Evolutionary conservation across 1,139 yeast genomes (phyloP).

Genomic region (Saccharomyces pastorianus): DNA sequence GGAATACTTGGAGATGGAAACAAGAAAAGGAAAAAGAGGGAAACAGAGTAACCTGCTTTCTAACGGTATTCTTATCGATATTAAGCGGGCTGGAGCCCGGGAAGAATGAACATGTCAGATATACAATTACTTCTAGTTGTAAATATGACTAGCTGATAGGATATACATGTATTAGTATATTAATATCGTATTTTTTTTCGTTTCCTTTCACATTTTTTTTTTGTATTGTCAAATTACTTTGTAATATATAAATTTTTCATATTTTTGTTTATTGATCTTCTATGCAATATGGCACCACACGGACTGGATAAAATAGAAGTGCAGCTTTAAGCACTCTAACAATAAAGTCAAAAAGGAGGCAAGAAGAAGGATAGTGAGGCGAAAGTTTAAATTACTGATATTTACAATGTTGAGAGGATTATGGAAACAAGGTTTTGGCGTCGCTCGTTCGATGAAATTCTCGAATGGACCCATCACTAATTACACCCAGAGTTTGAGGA

Average conservation of each 20-base stretch:
- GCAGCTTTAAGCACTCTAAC: not conserved
- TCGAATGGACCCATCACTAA: not conserved
- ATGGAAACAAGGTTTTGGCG: not conserved
- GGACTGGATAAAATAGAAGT: not conserved
- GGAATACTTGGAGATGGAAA: constrained; percentile 2
- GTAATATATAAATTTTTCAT: not conserved
- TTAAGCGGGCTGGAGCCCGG: not conserved
- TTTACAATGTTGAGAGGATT: not conserved
- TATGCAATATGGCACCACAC: not conserved
- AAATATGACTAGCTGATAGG: not conserved
- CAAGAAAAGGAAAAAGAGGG: not conserved
- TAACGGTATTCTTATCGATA: not conserved
- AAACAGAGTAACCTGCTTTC: not conserved
- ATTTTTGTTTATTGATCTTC: not conserved
- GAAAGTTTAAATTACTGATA: not conserved
- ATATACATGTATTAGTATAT: not conserved
- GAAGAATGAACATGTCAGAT: not conserved
- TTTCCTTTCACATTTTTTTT: not conserved
- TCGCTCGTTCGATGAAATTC: not conserved
- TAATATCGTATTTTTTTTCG: not conserved
- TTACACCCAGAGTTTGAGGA: not conserved
- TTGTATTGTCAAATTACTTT: constrained; percentile 1
- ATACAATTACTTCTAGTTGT: not conserved
- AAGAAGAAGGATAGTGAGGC: not conserved
- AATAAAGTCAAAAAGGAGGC: too few species aligned